Evolutionary conservation across 257 asterid species (phyloP).

Genomic region (Buddleja alternifolia): DNA sequence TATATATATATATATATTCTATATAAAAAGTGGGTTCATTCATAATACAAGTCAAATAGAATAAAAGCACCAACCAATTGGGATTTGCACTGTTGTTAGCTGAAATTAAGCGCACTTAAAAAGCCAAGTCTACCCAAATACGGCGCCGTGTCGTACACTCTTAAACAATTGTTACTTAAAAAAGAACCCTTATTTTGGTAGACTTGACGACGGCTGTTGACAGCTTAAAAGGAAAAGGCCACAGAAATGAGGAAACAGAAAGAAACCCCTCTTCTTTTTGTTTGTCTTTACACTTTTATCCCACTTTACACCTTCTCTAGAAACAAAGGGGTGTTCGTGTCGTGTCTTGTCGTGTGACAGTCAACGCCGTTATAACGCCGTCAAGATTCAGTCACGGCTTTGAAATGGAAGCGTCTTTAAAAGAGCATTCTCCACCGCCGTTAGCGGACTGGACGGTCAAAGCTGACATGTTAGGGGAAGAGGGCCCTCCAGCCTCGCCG

Average conservation of each 20-base stretch:
- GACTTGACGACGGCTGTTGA: conserved; percentile 45
- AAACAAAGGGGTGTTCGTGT: too few species aligned
- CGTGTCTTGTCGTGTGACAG: too few species aligned
- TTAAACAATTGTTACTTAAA: neutral
- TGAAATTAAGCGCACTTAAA: conserved; percentile 28
- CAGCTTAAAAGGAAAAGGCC: conserved; percentile 25
- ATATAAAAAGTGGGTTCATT: neutral
- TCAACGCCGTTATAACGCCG: conserved; percentile 36
- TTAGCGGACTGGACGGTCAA: conserved; percentile 71
- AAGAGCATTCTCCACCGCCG: conserved; percentile 44
- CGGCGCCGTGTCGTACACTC: conserved; percentile 46
- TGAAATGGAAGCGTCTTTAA: conserved; percentile 63
- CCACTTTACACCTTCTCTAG: neutral
- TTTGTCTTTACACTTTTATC: neutral
- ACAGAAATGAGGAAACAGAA: neutral
- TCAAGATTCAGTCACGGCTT: conserved; percentile 35
- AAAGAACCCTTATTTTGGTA: conserved; percentile 48
- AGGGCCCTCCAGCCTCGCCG: conserved; percentile 47
- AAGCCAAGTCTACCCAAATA: conserved; percentile 64
- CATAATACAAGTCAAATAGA: conserved; percentile 2
- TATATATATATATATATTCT: too few species aligned
- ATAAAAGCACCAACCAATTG: conserved; percentile 23
- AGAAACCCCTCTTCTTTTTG: neutral
- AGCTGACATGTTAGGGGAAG: conserved; percentile 76
- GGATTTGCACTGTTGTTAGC: conserved; percentile 39